Percentiles rank a stretch among this genome's conserved stretches.
These are phyloP conservation scores for Diaporthe citrichinensis DNA, from an alignment of 2,329 filamentous ascomycete genomes.

Conservation along the genomic window DNA sequence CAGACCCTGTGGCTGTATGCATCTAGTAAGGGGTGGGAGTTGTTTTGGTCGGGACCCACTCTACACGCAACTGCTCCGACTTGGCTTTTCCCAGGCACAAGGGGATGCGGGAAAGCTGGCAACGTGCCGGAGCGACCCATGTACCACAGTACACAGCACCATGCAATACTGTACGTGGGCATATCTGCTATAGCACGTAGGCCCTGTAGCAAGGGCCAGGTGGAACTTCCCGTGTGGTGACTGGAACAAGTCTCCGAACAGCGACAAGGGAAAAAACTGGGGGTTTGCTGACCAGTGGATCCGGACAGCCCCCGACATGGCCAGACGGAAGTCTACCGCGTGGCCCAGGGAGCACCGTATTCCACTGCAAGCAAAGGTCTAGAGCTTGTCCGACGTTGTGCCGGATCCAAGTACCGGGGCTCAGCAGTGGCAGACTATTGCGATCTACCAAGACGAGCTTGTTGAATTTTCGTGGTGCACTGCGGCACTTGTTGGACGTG, in stretches of 20 bases:
- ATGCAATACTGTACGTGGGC: conserved; percentile 11
- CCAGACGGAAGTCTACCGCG: conserved; percentile 30
- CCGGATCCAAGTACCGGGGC: conserved; percentile 32
- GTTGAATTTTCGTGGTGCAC: conserved; percentile 28
- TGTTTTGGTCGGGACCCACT: conserved; percentile 31
- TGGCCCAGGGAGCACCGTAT: conserved; percentile 26
- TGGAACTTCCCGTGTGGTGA: conserved; percentile 32
- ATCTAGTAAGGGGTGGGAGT: conserved; percentile 31
- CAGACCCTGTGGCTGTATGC: conserved; percentile 24
- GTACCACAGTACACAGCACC: conserved; percentile 18
- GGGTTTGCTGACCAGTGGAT: conserved; percentile 32
- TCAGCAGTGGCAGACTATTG: conserved; percentile 32
- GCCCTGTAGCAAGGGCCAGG: conserved; percentile 7
- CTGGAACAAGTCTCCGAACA: conserved; percentile 31
- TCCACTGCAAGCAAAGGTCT: neutral
- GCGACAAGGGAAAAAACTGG: conserved; percentile 22
- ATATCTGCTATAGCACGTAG: conserved; percentile 9
- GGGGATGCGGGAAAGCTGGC: conserved; percentile 24
- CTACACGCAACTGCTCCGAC: conserved; percentile 33
- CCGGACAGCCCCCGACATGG: conserved; percentile 27
- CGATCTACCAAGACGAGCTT: conserved; percentile 35
- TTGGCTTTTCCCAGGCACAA: conserved; percentile 29
- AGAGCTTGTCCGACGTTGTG: conserved; percentile 31
- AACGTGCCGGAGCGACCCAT: conserved; percentile 20
- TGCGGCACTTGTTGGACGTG: conserved; percentile 35